Base-by-base conservation (phyloP, 192 early-diverging fungal species). In the Backusella luteola region DNA sequence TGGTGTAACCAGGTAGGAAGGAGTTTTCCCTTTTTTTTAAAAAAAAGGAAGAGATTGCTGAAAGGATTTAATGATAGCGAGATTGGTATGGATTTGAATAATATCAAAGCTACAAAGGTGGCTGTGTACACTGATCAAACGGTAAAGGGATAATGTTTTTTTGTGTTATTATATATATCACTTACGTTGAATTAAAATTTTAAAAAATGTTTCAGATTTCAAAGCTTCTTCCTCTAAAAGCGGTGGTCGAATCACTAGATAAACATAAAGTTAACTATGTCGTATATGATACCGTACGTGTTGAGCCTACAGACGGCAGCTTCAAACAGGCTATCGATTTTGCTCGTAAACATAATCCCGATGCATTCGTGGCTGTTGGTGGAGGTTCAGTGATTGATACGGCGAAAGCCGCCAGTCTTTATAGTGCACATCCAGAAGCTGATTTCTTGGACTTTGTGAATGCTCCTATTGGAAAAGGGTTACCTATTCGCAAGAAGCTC, bases 391-490 rank as follows among this genome's bases (percentile, higher is more conserved):
- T 93, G 34, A 96, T 97, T 71, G 96, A 97, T 80, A 97, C 96
- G 11, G 90, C 93, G 63, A 97, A 97, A 77, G 96, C 94, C 23
- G 96, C 96, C 41, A 97, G 96, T 76, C 81, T 97, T 81, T 97
- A 96, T 81, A 85, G 90, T n/a, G 85, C 89, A 52, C 93, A 94
- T 79, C 91, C 91, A 7, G 90, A 96, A 0, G 94, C 92, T 8
- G 93, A 95, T 53, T 89, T 97, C 53, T 75, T 97, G 73, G 96
- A 96, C 78, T 97, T 97, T 87, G 96, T 97, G 76, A 97, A 97
- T 76, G 92, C 93, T 0, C 96, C 96, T 9, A 94, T 97, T 82
- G 96, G 96, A 42, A 92, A 92, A 78, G 96, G 96, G 11, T 85
- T 87, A 38, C 87, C 93, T 6, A 89, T 94, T 12, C 84, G 89